Evolutionary conservation across 768 basidiomycete species (phyloP).

Genomic region (Pisolithus orientalis): DNA sequence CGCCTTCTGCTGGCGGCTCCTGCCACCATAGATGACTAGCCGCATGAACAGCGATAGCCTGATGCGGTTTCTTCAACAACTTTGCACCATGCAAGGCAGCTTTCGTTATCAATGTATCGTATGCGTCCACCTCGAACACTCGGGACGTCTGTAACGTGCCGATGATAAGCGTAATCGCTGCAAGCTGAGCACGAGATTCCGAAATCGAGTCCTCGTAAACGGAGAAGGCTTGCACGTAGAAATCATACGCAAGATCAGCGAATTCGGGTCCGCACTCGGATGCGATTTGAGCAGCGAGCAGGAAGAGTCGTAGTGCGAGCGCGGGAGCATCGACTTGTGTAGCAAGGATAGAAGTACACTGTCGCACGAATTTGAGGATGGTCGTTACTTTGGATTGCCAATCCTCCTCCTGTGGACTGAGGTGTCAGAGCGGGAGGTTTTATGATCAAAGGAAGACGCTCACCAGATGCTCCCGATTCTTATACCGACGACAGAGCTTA

Average conservation of each 20-base stretch:
- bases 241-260: constrained; percentile 94
- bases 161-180: constrained; percentile 95
- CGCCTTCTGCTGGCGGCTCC: constrained; percentile 42
- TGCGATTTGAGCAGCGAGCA: constrained; percentile 91
- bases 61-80: constrained; percentile 96
- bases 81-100: constrained; percentile 97
- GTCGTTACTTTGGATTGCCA: constrained; percentile 83
- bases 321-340: constrained; percentile 89
- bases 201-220: constrained; percentile 98
- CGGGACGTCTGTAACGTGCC: constrained; percentile 81
- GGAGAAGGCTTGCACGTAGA: constrained; percentile 96
- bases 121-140: constrained; percentile 93
- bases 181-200: constrained; percentile 90
- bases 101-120: constrained; percentile 96
- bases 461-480: constrained; percentile 69
- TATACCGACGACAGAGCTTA: constrained; percentile 89
- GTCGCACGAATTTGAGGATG: constrained; percentile 91
- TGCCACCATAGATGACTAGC: constrained; percentile 99
- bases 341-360: constrained; percentile 87
- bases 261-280: constrained; percentile 92
- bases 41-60: constrained; percentile 87
- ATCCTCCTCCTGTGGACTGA: constrained; percentile 60
- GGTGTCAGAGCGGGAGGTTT: not conserved
- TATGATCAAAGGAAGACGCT: not conserved
- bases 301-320: constrained; percentile 91